These are phyloP conservation scores for Nothopassalora personata DNA, from an alignment of 2,329 filamentous ascomycete species.

Conservation along the genomic window DNA sequence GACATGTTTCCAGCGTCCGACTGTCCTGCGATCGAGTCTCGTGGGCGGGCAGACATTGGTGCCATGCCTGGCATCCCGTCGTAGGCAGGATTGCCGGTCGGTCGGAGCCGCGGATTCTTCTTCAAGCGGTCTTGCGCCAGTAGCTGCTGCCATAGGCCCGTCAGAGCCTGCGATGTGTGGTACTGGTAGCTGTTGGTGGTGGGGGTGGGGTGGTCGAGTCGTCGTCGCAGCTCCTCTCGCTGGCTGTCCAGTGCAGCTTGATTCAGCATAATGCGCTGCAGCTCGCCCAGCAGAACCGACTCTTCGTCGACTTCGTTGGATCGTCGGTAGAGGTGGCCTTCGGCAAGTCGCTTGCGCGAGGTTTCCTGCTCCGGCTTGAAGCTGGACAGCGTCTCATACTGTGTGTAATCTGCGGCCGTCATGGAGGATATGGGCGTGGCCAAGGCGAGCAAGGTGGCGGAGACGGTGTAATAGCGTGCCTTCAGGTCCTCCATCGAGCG, in stretches of 20 bases:
- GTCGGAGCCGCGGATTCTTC: constrained; percentile 60
- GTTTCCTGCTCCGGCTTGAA: constrained; percentile 79
- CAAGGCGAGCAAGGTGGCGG: constrained; percentile 73
- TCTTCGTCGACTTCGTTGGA: constrained; percentile 90
- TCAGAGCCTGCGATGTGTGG: constrained; percentile 73
- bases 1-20: constrained; percentile 20
- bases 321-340: constrained; percentile 70
- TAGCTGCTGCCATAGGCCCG: constrained; percentile 74
- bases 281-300: constrained; percentile 78
- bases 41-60: constrained; percentile 27
- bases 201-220: constrained; percentile 71
- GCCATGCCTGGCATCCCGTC: constrained; percentile 20
- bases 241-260: constrained; percentile 84
- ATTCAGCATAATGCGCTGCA: constrained; percentile 84
- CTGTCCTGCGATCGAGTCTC: constrained; percentile 41
- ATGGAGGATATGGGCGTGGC: constrained; percentile 79
- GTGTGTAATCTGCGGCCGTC: constrained; percentile 75
- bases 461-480: constrained; percentile 80
- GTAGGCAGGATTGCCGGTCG: constrained; percentile 25
- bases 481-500: constrained; percentile 89
- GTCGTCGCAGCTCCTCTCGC: constrained; percentile 68
- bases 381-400: constrained; percentile 78
- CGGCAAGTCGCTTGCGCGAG: constrained; percentile 76
- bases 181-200: constrained; percentile 58
- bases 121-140: constrained; percentile 80